Evolutionary conservation across 768 basidiomycete species (phyloP).

Genomic region (Lenzites betulinus): DNA sequence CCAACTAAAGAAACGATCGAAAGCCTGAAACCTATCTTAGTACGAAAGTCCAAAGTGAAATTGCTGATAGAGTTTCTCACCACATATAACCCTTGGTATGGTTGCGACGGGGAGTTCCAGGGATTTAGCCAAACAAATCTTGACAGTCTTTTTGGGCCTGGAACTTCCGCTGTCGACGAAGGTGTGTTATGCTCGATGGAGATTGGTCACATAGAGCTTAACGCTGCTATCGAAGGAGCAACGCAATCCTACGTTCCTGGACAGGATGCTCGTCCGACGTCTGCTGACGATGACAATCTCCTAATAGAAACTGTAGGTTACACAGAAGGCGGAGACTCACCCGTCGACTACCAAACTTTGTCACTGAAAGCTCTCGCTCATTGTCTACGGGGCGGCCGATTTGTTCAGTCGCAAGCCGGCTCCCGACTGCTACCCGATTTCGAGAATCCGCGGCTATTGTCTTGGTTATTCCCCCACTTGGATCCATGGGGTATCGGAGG

Average conservation of each 20-base stretch:
- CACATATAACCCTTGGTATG: no score
- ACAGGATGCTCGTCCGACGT: not conserved
- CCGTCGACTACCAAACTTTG: not conserved
- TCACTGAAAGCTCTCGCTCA: not conserved
- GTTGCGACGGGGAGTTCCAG: no score
- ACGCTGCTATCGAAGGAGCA: not conserved
- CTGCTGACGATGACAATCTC: not conserved
- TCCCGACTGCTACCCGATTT: slow-evolving; percentile 6
- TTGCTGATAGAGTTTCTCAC: no score
- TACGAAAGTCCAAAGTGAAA: no score
- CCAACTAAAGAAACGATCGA: not conserved
- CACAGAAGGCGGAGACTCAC: not conserved
- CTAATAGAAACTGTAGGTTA: no score
- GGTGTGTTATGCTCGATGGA: no score
- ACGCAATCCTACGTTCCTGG: not conserved
- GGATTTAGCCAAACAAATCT: no score
- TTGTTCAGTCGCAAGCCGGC: not conserved
- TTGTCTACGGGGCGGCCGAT: not conserved
- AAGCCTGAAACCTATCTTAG: not conserved
- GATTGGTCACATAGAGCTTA: not conserved
- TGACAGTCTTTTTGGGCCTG: not conserved
- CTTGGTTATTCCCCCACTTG: slow-evolving; percentile 19
- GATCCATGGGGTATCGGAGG: slow-evolving; percentile 19
- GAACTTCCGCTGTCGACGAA: not conserved
- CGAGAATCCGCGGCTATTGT: slow-evolving; percentile 6